Base-by-base conservation (phyloP, 2,329 filamentous ascomycete species). In the Diplodia intermedia region DNA sequence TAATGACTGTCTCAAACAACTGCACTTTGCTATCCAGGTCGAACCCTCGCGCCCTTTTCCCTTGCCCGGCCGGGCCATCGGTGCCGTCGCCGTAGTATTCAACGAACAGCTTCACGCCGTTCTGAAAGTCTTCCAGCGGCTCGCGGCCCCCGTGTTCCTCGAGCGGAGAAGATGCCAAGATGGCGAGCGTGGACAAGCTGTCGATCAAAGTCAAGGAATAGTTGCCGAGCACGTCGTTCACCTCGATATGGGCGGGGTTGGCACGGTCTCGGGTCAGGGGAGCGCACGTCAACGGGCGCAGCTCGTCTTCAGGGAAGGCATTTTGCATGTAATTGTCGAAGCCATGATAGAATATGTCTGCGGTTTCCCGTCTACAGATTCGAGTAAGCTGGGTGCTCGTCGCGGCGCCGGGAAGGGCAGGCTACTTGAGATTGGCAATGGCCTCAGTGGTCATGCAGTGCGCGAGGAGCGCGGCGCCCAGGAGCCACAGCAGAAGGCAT, bases 11-110 rank as follows among this genome's bases (percentile, higher is more conserved):
- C 82, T 99, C 95, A 75, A 99, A 99, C 49, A 99, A 93, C 81
- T 99, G 94, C 1, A 99, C 95, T 80, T 98, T 99, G 82, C 94
- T 97, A 79, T 99, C 94, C 50, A 97, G 83, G 78, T 99, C 93
- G 75, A 99, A 99, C 0, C 93, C 95, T 66, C 89, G 86, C 3
- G 89, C 89, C 71, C 93, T 85, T 68, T 86, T 83, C 3, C 94
- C 94, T 75, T 87, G 85, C 7, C 91, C 92, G 5, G 85, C 84
- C 15, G 86, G 83, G 3, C 91, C 90, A 9, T 84, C 80, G 36
- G 88, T 89, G 1, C 94, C 94, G 79, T 97, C 94, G 4, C 94
- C 94, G 78, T 97, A 98, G 73, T 95, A 84, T 71, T 88, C 83
- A 3, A 97, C 90, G 72, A 98, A 83, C 63, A 89, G 84, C 69